Percentiles rank a stretch among this genome's conserved stretches.
These are phyloP conservation scores for Cutaneotrichosporon sp. DNA, from an alignment of 1,284 basidiomycete genomes.

Conservation along the genomic window DNA sequence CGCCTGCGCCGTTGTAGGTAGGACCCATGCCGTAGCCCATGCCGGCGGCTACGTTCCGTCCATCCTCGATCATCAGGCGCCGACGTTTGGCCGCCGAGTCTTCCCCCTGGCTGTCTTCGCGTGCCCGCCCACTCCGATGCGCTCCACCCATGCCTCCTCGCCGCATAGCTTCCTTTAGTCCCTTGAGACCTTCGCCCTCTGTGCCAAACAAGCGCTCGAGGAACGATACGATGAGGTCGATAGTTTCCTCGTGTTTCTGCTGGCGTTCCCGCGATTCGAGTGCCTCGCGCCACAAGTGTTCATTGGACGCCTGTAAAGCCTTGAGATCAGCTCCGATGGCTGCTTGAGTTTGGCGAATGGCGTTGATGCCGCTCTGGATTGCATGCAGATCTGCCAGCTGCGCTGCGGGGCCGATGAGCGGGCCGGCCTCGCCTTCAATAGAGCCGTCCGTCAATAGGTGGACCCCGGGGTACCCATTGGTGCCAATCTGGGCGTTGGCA, in stretches of 20 bases:
- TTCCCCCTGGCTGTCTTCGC: constrained; percentile 27
- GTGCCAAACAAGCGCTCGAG: constrained; percentile 84
- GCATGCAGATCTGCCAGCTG: constrained; percentile 39
- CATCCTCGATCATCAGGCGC: constrained; percentile 44
- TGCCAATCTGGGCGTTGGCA: constrained; percentile 9
- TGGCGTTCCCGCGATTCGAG: constrained; percentile 71
- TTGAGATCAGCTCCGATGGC: constrained; percentile 82
- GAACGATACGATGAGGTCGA: constrained; percentile 91
- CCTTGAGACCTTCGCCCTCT: constrained; percentile 44
- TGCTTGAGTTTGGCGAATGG: constrained; percentile 87
- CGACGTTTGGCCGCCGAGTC: constrained; percentile 31
- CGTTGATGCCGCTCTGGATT: constrained; percentile 65
- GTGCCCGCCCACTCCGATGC: constrained; percentile 10
- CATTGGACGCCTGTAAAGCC: constrained; percentile 81
- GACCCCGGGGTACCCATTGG: constrained; percentile 15
- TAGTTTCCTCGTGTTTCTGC: constrained; percentile 93
- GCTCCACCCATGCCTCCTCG: constrained; percentile 23
- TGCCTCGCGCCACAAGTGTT: constrained; percentile 88
- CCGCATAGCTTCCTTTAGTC: constrained; percentile 42
- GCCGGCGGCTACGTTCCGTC: neutral
- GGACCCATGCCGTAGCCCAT: no score
- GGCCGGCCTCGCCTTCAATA: constrained; percentile 34
- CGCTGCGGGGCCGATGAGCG: constrained; percentile 24
- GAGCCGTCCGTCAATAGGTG: constrained; percentile 44
- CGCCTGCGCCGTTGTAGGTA: no score